Evolutionary conservation across 2,329 filamentous ascomycete species (phyloP).

Genomic region (Cordyceps pruinosa): DNA sequence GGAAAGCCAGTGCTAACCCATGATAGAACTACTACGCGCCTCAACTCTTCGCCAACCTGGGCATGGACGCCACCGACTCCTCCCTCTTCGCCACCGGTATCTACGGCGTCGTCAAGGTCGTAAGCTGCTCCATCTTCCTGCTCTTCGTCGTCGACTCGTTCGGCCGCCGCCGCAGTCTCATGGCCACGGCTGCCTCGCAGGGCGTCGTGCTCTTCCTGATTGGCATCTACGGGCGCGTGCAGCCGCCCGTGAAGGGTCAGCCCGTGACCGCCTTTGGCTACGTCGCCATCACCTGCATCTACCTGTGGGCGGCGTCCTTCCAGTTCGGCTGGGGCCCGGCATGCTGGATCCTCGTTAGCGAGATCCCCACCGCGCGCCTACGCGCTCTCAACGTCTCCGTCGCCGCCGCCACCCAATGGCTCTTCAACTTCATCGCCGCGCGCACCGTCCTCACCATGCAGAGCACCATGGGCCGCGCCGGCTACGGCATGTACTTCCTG

Average conservation of each 20-base stretch:
- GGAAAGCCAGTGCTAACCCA: too few relatives aligned
- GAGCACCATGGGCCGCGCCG: slow-evolving; percentile 38
- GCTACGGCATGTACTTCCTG: slow-evolving; percentile 59
- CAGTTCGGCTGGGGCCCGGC: slow-evolving; percentile 65
- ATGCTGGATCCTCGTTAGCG: slow-evolving; percentile 64
- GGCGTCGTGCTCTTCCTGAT: slow-evolving; percentile 61
- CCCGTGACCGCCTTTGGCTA: slow-evolving; percentile 60
- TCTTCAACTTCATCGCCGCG: slow-evolving; percentile 69
- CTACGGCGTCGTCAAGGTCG: slow-evolving; percentile 66
- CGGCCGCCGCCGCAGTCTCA: slow-evolving; percentile 52
- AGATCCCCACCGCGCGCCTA: slow-evolving; percentile 62
- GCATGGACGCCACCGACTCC: slow-evolving; percentile 47
- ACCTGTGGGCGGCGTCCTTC: slow-evolving; percentile 63
- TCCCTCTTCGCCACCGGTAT: slow-evolving; percentile 67
- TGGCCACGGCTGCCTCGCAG: slow-evolving; percentile 59
- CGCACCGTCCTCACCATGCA: slow-evolving; percentile 63
- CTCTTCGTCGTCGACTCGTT: slow-evolving; percentile 63
- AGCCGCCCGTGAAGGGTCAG: slow-evolving; percentile 46
- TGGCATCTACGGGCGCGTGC: slow-evolving; percentile 60
- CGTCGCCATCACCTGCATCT: slow-evolving; percentile 63
- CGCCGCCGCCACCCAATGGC: slow-evolving; percentile 62
- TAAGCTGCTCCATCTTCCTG: slow-evolving; percentile 56
- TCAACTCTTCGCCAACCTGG: slow-evolving; percentile 60
- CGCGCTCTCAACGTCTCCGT: slow-evolving; percentile 61
- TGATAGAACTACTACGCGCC: slow-evolving; percentile 65